Conservation (phyloP, 108 stramenopile species). For the Conticribra weissflogii region DNA sequence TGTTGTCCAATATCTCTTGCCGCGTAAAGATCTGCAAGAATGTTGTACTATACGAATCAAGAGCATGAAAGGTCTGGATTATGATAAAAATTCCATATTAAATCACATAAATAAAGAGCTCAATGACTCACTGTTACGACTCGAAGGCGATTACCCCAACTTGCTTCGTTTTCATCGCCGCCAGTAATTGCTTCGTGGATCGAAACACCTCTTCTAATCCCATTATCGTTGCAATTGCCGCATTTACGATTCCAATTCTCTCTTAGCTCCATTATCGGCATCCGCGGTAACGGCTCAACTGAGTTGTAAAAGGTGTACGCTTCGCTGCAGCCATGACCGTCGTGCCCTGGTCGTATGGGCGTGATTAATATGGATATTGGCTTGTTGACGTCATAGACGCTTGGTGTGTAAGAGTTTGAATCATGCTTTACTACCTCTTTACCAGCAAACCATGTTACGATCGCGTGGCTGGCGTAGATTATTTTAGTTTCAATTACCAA, state of each 20-base stretch:
- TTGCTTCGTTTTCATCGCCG: neutral
- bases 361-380: conserved; percentile 30
- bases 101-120: neutral
- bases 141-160: conserved; percentile 13
- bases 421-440: conserved; percentile 28
- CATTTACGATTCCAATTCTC: conserved; percentile 24
- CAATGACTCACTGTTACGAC: conserved; percentile 31
- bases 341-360: conserved; percentile 37
- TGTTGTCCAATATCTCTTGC: conserved; percentile 35
- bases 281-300: conserved; percentile 30
- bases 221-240: neutral
- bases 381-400: conserved; percentile 34
- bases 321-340: conserved; percentile 42
- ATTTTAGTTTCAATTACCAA: conserved; percentile 47
- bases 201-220: neutral
- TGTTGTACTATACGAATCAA: conserved; percentile 55
- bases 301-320: conserved; percentile 27
- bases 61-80: too few relatives aligned
- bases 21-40: conserved; percentile 70
- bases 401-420: conserved; percentile 25
- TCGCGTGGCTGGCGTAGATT: conserved; percentile 50
- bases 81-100: neutral
- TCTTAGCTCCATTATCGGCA: conserved; percentile 48
- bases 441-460: conserved; percentile 69
- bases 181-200: neutral